A percentile compares a stretch with the other conserved stretches of the same genome.
These are phyloP conservation scores for Nematocida sp. DNA, from an alignment of 371 early-diverging fungal genomes.

Conservation along the genomic window DNA sequence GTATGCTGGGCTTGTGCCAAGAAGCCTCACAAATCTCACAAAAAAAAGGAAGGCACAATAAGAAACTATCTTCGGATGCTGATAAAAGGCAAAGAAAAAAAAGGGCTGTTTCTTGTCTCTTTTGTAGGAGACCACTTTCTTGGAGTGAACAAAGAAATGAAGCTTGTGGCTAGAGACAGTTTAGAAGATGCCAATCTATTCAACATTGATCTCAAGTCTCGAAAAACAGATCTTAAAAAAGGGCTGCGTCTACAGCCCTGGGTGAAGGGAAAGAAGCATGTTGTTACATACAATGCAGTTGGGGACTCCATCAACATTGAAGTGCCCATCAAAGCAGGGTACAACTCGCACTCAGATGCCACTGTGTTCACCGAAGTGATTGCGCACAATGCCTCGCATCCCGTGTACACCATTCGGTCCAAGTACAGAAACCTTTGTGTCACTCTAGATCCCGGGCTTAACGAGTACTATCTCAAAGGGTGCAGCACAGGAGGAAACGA, in stretches of 20 bases:
- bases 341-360: slow-evolving; percentile 4
- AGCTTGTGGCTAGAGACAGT: background rate
- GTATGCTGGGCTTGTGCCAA: no score
- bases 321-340: background rate
- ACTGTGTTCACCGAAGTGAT: slow-evolving; percentile 13
- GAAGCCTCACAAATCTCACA: no score
- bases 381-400: background rate
- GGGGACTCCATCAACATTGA: slow-evolving; percentile 34
- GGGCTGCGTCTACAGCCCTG: background rate
- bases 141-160: background rate
- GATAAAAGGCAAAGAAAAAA: background rate
- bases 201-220: slow-evolving; percentile 18
- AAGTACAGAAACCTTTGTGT: slow-evolving; percentile 7
- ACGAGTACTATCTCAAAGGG: background rate
- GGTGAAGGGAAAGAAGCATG: slow-evolving; percentile 25
- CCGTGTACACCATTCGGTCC: slow-evolving; percentile 29
- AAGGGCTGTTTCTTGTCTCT: slow-evolving; percentile 14
- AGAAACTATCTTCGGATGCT: no score
- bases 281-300: slow-evolving; percentile 25
- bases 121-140: slow-evolving; percentile 17
- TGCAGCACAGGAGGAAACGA: slow-evolving; percentile 38
- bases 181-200: slow-evolving; percentile 20
- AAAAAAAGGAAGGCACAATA: no score
- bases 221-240: background rate
- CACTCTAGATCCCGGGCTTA: slow-evolving; percentile 1